A percentile compares a stretch with the other conserved stretches of the same genome.
Conservation (phyloP, 1,139 yeast genomes). For the Nematodospora anomalae region DNA sequence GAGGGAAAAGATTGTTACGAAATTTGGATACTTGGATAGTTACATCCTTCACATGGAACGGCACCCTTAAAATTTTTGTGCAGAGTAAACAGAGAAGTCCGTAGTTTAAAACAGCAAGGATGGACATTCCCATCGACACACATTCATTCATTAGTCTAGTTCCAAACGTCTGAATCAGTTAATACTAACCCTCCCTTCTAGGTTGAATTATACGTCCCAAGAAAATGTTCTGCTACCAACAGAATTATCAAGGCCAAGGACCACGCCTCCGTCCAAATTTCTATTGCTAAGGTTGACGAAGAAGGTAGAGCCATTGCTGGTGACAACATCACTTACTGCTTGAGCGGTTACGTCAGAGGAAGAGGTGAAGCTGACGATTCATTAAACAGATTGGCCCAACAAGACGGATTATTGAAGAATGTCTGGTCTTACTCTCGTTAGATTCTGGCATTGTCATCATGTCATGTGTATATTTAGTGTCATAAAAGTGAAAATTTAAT, state of each 20-base stretch:
- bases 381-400: slow-evolving; percentile 98
- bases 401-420: slow-evolving; percentile 96
- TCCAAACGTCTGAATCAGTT: too few species aligned
- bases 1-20: too few species aligned
- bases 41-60: too few species aligned
- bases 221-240: slow-evolving; percentile 99
- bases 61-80: too few species aligned
- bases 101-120: too few species aligned
- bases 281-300: slow-evolving; percentile 68
- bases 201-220: slow-evolving; percentile 99
- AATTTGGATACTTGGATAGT: too few species aligned
- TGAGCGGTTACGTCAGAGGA: slow-evolving; percentile 87
- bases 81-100: too few species aligned
- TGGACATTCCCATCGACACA: too few species aligned
- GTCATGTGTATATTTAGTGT: slow-evolving; percentile 13
- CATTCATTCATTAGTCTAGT: too few species aligned
- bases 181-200: slow-evolving; percentile 37
- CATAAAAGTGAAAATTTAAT: slow-evolving; percentile 5
- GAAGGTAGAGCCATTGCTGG: slow-evolving; percentile 95
- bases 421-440: slow-evolving; percentile 99
- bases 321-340: slow-evolving; percentile 91
- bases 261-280: slow-evolving; percentile 93
- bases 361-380: slow-evolving; percentile 96
- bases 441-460: neutral
- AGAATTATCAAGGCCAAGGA: slow-evolving; percentile 99